Conservation (phyloP, 2,329 filamentous ascomycete genomes). For the Claviceps sp. region DNA sequence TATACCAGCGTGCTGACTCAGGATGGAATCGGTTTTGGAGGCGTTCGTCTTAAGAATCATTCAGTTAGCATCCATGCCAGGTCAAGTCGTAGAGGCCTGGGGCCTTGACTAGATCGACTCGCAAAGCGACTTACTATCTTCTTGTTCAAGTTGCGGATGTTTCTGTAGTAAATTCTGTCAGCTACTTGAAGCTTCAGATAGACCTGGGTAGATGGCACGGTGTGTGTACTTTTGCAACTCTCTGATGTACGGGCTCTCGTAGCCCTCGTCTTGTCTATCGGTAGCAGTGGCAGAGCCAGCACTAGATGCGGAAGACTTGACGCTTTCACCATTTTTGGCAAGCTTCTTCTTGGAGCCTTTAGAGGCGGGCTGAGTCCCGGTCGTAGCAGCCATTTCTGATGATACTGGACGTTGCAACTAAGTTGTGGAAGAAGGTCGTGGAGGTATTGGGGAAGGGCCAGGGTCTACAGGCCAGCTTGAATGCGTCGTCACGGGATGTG, state of each 20-base stretch:
- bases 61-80: background rate
- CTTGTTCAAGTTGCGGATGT: constrained; percentile 83
- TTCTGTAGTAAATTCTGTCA: constrained; percentile 35
- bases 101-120: background rate
- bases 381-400: constrained; percentile 45
- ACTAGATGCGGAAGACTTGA: constrained; percentile 41
- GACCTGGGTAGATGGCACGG: constrained; percentile 16
- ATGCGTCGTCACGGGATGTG: background rate
- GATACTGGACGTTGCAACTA: constrained; percentile 2
- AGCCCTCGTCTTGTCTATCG: constrained; percentile 44
- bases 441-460: background rate
- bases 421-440: constrained; percentile 7
- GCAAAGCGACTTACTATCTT: constrained; percentile 60
- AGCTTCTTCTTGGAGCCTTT: constrained; percentile 59
- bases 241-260: constrained; percentile 68
- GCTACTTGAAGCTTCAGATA: background rate
- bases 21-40: constrained; percentile 56
- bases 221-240: constrained; percentile 69
- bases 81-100: constrained; percentile 17
- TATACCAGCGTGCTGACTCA: constrained; percentile 56
- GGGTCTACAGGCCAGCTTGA: background rate
- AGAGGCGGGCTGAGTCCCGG: constrained; percentile 40
- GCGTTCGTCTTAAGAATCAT: constrained; percentile 44
- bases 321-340: constrained; percentile 35
- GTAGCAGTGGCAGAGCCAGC: constrained; percentile 31